Evolutionary conservation across 108 stramenopile species (phyloP).

Genomic region (Ochromonas danica): DNA sequence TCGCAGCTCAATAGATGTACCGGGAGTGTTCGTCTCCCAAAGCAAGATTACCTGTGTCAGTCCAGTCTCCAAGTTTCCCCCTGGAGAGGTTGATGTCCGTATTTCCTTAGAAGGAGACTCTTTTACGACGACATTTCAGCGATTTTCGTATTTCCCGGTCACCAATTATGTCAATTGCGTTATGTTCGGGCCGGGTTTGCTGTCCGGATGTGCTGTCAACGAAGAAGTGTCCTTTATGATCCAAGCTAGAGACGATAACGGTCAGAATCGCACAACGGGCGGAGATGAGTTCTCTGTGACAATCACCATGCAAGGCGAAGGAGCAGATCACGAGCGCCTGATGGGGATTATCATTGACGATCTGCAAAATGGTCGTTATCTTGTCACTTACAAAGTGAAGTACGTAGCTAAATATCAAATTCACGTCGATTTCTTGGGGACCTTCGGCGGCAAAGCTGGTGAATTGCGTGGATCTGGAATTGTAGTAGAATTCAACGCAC

Average conservation of each 20-base stretch:
- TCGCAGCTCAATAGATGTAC: conserved; percentile 63
- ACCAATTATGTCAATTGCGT: conserved; percentile 60
- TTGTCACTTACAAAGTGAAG: conserved; percentile 58
- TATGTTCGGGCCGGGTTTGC: conserved; percentile 59
- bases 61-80: conserved; percentile 61
- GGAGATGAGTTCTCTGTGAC: conserved; percentile 69
- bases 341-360: conserved; percentile 34
- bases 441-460: conserved; percentile 64
- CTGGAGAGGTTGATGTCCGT: conserved; percentile 62
- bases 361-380: conserved; percentile 64
- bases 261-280: conserved; percentile 63
- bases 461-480: conserved; percentile 62
- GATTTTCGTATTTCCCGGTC: conserved; percentile 68
- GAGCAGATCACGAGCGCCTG: conserved; percentile 2
- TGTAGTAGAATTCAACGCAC: conserved; percentile 27
- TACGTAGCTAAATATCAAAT: conserved; percentile 57
- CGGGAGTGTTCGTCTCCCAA: conserved; percentile 58
- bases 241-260: conserved; percentile 66
- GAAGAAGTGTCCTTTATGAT: conserved; percentile 60
- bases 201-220: conserved; percentile 52
- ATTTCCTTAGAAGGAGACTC: conserved; percentile 60
- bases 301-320: background rate
- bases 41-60: conserved; percentile 54
- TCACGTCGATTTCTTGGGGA: conserved; percentile 65
- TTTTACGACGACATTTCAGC: conserved; percentile 62